Evolutionary conservation across 441 rosid species (phyloP).

Genomic region (Gossypium gossypioides): DNA sequence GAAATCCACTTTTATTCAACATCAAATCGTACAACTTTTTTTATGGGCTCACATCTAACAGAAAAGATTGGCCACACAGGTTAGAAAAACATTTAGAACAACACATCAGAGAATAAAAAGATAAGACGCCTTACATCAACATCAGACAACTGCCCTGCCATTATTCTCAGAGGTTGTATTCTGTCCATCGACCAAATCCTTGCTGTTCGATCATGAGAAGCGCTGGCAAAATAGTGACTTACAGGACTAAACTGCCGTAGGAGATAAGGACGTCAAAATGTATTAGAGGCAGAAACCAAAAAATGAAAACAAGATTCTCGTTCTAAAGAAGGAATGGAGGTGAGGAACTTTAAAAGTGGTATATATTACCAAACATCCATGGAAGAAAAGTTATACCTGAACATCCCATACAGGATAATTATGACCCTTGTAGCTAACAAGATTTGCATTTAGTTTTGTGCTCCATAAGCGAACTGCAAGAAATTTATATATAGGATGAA

Average conservation of each 20-base stretch:
- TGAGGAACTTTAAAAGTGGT: not conserved
- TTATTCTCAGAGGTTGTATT: conserved; percentile 81
- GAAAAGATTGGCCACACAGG: not conserved
- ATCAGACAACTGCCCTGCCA: conserved; percentile 98
- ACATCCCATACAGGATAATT: conserved; percentile 99
- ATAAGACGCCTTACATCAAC: conserved; percentile 61
- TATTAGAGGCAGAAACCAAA: not conserved
- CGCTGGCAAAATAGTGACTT: conserved; percentile 90
- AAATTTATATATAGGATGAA: not conserved
- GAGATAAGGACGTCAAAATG: conserved; percentile 6
- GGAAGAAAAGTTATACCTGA: conserved; percentile 44
- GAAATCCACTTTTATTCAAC: not conserved
- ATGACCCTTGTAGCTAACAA: conserved; percentile 97
- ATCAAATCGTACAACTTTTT: not conserved
- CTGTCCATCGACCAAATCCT: conserved; percentile 94
- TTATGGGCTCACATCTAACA: not conserved
- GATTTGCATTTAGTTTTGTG: conserved; percentile 84
- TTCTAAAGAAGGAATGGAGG: not conserved
- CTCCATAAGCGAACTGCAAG: conserved; percentile 84
- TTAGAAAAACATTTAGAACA: not conserved
- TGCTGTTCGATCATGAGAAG: conserved; percentile 95
- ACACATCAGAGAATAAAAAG: conserved; percentile 12
- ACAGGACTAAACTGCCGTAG: conserved; percentile 86
- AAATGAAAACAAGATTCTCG: not conserved
- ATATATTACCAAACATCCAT: not conserved